Evolutionary conservation across 2,329 filamentous ascomycete genomes (phyloP).

Genomic region (Trichophyton verrucosum): DNA sequence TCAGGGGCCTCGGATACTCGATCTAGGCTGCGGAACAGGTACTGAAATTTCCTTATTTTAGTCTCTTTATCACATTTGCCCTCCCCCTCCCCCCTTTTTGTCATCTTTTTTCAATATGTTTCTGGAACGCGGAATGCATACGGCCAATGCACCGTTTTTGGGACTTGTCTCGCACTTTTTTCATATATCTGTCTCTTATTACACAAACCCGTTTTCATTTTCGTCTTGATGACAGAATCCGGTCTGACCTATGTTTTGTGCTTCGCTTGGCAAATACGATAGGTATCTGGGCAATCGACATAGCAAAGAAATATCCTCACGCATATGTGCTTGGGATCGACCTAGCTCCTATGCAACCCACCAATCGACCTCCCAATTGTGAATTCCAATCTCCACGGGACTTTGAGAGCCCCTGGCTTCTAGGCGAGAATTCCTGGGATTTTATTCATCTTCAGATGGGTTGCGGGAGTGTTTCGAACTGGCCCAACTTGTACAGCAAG

Average conservation of each 20-base stretch:
- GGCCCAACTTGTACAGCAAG: constrained; percentile 61
- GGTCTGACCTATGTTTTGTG: not conserved
- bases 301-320: constrained; percentile 55
- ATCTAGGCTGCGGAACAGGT: constrained; percentile 73
- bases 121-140: not conserved
- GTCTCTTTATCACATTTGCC: not conserved
- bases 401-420: constrained; percentile 62
- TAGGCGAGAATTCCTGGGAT: constrained; percentile 60
- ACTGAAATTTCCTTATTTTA: constrained; percentile 35
- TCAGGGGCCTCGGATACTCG: constrained; percentile 38
- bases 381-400: constrained; percentile 58
- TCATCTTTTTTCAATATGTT: not conserved
- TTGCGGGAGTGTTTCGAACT: constrained; percentile 63
- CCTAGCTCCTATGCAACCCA: constrained; percentile 49
- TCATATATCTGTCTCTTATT: not conserved
- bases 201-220: not conserved
- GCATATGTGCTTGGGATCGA: constrained; percentile 52
- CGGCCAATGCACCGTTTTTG: not conserved
- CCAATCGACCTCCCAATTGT: constrained; percentile 58
- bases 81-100: not conserved
- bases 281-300: constrained; percentile 62
- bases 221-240: not conserved
- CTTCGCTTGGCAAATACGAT: constrained; percentile 1
- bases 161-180: not conserved
- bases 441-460: constrained; percentile 73